These are phyloP conservation scores for Parachaetomium inaequale DNA, from an alignment of 495 filamentous ascomycete species.

Conservation along the genomic window DNA sequence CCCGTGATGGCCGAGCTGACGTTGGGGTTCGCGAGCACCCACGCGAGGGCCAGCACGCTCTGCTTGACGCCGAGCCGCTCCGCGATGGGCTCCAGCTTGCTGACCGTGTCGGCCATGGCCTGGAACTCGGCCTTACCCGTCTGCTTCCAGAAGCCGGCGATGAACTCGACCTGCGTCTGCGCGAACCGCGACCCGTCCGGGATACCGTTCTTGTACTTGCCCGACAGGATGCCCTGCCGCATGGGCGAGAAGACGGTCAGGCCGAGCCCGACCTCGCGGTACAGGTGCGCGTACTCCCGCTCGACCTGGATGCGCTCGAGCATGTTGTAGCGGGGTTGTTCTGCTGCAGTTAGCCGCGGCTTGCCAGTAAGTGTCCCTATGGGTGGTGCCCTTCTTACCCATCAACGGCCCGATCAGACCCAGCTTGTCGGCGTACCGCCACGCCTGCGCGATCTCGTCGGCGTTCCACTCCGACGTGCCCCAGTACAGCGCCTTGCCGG, in stretches of 20 bases:
- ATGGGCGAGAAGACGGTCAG: slow-evolving; percentile 73
- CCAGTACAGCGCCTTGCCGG: slow-evolving; percentile 70
- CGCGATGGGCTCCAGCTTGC: slow-evolving; percentile 59
- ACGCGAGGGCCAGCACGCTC: slow-evolving; percentile 68
- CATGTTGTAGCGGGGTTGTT: slow-evolving; percentile 58
- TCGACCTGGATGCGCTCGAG: slow-evolving; percentile 57
- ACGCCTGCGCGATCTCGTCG: slow-evolving; percentile 54
- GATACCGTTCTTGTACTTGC: slow-evolving; percentile 74
- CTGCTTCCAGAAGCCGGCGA: slow-evolving; percentile 44
- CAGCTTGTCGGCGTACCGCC: slow-evolving; percentile 52
- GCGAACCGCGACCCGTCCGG: slow-evolving; percentile 55
- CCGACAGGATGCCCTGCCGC: slow-evolving; percentile 68
- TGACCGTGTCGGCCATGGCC: slow-evolving; percentile 43
- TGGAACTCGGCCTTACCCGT: slow-evolving; percentile 46
- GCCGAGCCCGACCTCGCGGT: slow-evolving; percentile 61
- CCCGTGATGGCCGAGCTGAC: slow-evolving; percentile 75
- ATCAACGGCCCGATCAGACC: slow-evolving; percentile 56
- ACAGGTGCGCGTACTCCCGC: slow-evolving; percentile 60
- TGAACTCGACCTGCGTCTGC: slow-evolving; percentile 45
- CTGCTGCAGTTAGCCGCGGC: slow-evolving; percentile 3
- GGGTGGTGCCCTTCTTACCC: slow-evolving; percentile 25
- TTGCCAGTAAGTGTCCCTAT: too few species aligned
- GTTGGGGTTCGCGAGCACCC: slow-evolving; percentile 73
- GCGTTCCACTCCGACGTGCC: slow-evolving; percentile 56
- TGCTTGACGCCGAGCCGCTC: slow-evolving; percentile 61